Evolutionary conservation across 2,329 filamentous ascomycete genomes (phyloP), one percentile per base, ranked within the genome.

Genomic region (Trichoderma sp.): DNA sequence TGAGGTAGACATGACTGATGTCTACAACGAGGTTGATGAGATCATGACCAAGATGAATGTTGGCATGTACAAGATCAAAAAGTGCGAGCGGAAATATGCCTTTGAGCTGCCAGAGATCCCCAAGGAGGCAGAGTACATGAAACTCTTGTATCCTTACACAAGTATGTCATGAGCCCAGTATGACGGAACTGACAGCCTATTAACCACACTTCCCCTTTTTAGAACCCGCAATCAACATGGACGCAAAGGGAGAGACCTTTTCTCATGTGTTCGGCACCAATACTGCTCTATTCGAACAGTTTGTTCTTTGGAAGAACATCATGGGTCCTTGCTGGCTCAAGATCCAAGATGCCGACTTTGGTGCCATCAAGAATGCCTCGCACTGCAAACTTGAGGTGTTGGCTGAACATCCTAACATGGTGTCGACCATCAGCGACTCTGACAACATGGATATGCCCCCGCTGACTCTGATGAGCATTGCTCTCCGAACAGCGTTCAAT

Each of bases 281-380:
- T 78, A 99, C 95, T 0, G 89, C 92, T 1, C 84, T 99, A 0
- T 99, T 99, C 73, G 95, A 99, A 79, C 95, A 99, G 74, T 99
- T 99, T 76, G 95, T 99, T 22, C 85, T 99, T 5, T 97, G 94
- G 92, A 98, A 97, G 81, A 97, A 97, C 76, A 92, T 99, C 73
- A 99, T 97, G 94, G 95, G 95, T 1, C 95, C 95, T 34, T 98
- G 95, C 78, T 99, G 95, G 95, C 86, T 99, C 54, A 94, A 90
- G 76, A 95, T 99, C 66, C 87, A 93, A 71, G 90, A 91, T 72
- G 92, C 92, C 34, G 90, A 97, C 77, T 97, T 97, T 76, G 86
- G 86, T 19, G 84, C 91, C 6, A 85, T 98, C 72, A 94, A 93
- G 78, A 97, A 97, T 73, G 92, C 93, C 12, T 99, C 95, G 0